Percentiles rank a stretch among this genome's conserved stretches.
phyloP scores from a whole-genome alignment of 73 alveolate species.

The Paraurostyla sp. region DNA sequence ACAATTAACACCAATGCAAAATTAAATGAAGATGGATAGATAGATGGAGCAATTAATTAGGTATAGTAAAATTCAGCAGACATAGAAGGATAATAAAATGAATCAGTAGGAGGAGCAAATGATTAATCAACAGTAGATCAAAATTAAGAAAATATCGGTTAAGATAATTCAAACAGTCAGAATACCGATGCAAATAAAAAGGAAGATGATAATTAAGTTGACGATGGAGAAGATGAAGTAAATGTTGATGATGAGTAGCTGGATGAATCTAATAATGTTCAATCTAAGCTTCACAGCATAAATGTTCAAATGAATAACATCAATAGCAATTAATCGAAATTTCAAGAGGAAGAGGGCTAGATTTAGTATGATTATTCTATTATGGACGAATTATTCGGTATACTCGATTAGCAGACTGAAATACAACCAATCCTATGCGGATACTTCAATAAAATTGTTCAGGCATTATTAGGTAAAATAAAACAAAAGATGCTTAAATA shows the following conservation, averaged over 20 bases:
- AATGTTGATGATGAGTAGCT: conserved; percentile 44
- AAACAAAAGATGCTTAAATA: conserved; percentile 28
- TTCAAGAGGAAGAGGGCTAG: neutral
- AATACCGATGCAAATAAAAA: neutral
- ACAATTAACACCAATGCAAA: neutral
- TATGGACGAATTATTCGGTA: conserved; percentile 19
- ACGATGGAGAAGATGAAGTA: conserved; percentile 1
- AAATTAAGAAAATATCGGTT: neutral
- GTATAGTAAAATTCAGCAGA: too few relatives aligned
- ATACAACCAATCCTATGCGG: conserved; percentile 36
- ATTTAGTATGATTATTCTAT: conserved; percentile 15
- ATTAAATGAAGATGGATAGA: neutral
- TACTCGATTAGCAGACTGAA: neutral
- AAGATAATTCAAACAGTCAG: neutral
- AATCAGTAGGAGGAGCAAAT: too few relatives aligned
- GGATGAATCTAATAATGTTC: neutral
- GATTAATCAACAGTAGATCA: neutral
- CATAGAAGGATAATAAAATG: too few relatives aligned
- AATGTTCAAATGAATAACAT: neutral
- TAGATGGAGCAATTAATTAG: too few relatives aligned
- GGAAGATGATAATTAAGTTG: neutral
- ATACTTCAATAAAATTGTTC: conserved; percentile 39
- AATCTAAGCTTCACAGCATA: neutral
- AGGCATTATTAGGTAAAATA: conserved; percentile 8
- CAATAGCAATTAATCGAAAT: neutral